Evolutionary conservation across 768 basidiomycete species (phyloP).

Genomic region (Suillus luteus): DNA sequence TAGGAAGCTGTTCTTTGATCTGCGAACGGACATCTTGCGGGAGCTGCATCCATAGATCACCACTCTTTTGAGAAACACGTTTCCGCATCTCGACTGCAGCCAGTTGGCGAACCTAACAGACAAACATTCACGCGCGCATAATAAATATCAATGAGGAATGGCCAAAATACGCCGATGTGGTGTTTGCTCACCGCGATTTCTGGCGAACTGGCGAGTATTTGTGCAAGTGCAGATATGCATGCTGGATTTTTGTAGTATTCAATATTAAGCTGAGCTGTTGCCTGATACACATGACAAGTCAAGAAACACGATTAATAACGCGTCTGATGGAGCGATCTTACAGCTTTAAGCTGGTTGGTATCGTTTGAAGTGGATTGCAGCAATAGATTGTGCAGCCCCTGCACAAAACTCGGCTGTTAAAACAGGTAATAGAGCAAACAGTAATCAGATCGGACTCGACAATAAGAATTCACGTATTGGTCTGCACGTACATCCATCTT

Average conservation of each 20-base stretch:
- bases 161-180: conserved; percentile 13
- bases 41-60: conserved; percentile 78
- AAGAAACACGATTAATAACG: conserved; percentile 20
- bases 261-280: conserved; percentile 87
- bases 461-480: neutral
- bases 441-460: conserved; percentile 13
- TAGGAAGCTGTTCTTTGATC: conserved; percentile 84
- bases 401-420: conserved; percentile 67
- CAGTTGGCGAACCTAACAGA: conserved; percentile 85
- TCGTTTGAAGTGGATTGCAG: conserved; percentile 81
- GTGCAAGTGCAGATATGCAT: conserved; percentile 90
- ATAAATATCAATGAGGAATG: conserved; percentile 12
- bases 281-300: conserved; percentile 47
- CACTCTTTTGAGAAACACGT: conserved; percentile 79
- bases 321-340: conserved; percentile 46
- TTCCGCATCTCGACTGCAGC: conserved; percentile 97
- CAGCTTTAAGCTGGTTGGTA: conserved; percentile 86
- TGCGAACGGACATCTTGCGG: conserved; percentile 67
- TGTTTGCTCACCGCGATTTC: conserved; percentile 69
- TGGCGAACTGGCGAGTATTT: conserved; percentile 83
- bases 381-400: conserved; percentile 83
- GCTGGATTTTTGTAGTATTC: conserved; percentile 90
- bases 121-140: neutral
- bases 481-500: conserved; percentile 34
- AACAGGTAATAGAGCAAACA: conserved; percentile 4